phyloP scores from a whole-genome alignment of 495 filamentous ascomycete species.

The Xylaria flabelliformis region DNA sequence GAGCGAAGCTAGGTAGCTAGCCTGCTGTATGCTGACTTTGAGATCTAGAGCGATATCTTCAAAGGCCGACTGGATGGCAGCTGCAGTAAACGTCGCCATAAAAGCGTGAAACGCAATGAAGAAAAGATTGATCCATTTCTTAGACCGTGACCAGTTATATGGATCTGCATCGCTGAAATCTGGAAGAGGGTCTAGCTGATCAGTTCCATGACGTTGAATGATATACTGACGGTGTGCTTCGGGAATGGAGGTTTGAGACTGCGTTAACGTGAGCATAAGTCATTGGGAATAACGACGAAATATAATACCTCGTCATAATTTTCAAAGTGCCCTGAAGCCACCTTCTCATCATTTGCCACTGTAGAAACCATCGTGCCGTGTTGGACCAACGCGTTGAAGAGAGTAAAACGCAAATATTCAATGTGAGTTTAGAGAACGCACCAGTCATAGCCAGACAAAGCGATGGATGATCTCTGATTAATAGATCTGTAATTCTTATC shows the following conservation, averaged over 20 bases:
- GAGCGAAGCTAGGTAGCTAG: conserved; percentile 58
- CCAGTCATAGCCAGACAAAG: background rate
- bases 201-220: conserved; percentile 59
- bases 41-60: conserved; percentile 53
- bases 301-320: conserved; percentile 1
- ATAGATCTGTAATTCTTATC: background rate
- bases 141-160: conserved; percentile 57
- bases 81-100: conserved; percentile 64
- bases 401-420: background rate
- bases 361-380: background rate
- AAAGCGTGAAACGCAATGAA: conserved; percentile 62
- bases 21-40: conserved; percentile 46
- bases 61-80: conserved; percentile 60
- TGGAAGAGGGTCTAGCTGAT: conserved; percentile 61
- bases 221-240: conserved; percentile 58
- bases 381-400: too few species aligned
- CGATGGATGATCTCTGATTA: background rate
- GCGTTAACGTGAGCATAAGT: background rate
- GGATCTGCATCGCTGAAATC: conserved; percentile 58
- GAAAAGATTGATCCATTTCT: conserved; percentile 62
- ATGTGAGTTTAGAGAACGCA: background rate
- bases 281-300: background rate
- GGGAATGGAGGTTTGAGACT: conserved; percentile 28
- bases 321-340: background rate
- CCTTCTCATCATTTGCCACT: background rate